A percentile compares a stretch with the other conserved stretches of the same genome.
phyloP scores from a whole-genome alignment of 768 basidiomycete species.

The Hydnomerulius pinastri region DNA sequence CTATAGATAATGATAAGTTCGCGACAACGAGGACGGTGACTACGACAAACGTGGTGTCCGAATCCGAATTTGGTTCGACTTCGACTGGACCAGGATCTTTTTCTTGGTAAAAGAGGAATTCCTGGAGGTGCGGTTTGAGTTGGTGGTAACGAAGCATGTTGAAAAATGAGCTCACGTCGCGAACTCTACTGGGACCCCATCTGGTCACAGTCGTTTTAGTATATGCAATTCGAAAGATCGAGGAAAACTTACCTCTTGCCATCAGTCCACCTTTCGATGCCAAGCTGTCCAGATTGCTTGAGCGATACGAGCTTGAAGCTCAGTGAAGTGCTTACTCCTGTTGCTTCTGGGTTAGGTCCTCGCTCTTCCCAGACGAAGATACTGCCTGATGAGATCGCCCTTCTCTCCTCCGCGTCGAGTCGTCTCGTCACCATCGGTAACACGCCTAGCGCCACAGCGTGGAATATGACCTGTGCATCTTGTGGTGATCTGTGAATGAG shows the following conservation, averaged over 20 bases:
- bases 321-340: slow-evolving; percentile 49
- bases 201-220: slow-evolving; percentile 26
- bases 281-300: slow-evolving; percentile 46
- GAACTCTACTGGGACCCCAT: slow-evolving; percentile 80
- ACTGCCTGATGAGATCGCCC: slow-evolving; percentile 66
- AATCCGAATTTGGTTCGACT: slow-evolving; percentile 50
- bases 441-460: slow-evolving; percentile 58
- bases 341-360: slow-evolving; percentile 63
- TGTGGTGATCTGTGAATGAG: slow-evolving; percentile 44
- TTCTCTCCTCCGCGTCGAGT: slow-evolving; percentile 74
- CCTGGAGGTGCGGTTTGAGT: slow-evolving; percentile 41
- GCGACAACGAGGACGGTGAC: neutral
- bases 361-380: slow-evolving; percentile 88
- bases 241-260: slow-evolving; percentile 45
- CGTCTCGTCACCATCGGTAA: slow-evolving; percentile 71
- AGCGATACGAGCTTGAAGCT: slow-evolving; percentile 2
- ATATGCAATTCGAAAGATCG: neutral
- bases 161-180: slow-evolving; percentile 55
- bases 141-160: neutral
- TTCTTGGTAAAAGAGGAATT: slow-evolving; percentile 78
- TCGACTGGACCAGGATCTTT: slow-evolving; percentile 55
- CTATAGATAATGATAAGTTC: slow-evolving; percentile 19
- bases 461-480: slow-evolving; percentile 76
- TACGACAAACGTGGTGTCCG: slow-evolving; percentile 47
- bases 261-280: slow-evolving; percentile 83